A percentile compares a stretch with the other conserved stretches of the same genome.
Evolutionary conservation across 2,329 filamentous ascomycete species (phyloP).

Genomic region (Colletotrichum brevisporum): DNA sequence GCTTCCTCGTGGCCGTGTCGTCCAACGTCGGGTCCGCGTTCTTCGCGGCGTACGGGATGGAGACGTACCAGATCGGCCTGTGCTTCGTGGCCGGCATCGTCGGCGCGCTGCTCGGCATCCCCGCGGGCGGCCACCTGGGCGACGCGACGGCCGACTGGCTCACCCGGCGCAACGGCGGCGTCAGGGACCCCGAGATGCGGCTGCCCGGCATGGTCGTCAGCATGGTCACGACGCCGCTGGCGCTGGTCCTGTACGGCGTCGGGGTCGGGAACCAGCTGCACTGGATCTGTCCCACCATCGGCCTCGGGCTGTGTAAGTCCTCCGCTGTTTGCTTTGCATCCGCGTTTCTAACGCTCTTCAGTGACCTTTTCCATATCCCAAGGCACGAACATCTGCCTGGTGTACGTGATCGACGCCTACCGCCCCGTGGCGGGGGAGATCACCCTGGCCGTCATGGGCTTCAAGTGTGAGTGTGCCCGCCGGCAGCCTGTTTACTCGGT

Average conservation of each 20-base stretch:
- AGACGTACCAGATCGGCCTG: slow-evolving; percentile 63
- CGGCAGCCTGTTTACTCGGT: neutral
- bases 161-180: slow-evolving; percentile 66
- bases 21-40: slow-evolving; percentile 66
- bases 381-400: slow-evolving; percentile 68
- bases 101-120: slow-evolving; percentile 63
- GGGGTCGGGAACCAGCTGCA: slow-evolving; percentile 62
- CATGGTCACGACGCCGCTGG: slow-evolving; percentile 63
- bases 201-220: slow-evolving; percentile 67
- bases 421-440: slow-evolving; percentile 70
- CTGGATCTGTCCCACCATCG: slow-evolving; percentile 71
- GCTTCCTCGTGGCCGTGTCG: slow-evolving; percentile 68
- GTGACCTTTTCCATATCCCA: slow-evolving; percentile 71
- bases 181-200: slow-evolving; percentile 73
- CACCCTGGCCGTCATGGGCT: slow-evolving; percentile 65
- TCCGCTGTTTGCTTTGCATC: neutral
- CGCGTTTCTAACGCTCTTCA: slow-evolving; percentile 43
- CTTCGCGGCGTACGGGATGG: slow-evolving; percentile 57
- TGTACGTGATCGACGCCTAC: slow-evolving; percentile 71
- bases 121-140: slow-evolving; percentile 62
- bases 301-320: slow-evolving; percentile 64
- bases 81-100: slow-evolving; percentile 65
- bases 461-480: slow-evolving; percentile 62
- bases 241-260: slow-evolving; percentile 61
- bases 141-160: slow-evolving; percentile 64